These are phyloP conservation scores for Capsella rubella DNA, from an alignment of 441 rosid genomes.

Conservation along the genomic window DNA sequence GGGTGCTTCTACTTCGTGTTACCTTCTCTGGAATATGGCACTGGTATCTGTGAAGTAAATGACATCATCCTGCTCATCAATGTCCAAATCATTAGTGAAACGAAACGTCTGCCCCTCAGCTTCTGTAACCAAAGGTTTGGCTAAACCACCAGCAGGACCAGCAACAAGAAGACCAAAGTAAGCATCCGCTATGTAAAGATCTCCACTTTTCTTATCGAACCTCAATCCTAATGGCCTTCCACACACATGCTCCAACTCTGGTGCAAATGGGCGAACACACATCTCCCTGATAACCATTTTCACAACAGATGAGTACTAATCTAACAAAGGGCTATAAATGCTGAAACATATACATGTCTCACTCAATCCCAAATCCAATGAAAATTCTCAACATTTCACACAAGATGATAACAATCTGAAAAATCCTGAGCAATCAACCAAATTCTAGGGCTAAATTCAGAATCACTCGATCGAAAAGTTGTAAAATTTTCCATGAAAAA, in stretches of 20 bases:
- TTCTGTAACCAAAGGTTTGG: conserved; percentile 59
- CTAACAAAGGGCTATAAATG: background rate
- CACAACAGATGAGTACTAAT: conserved; percentile 5
- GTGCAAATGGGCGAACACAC: conserved; percentile 68
- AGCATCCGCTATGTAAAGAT: conserved; percentile 81
- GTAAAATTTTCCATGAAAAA: background rate
- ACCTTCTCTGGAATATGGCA: conserved; percentile 70
- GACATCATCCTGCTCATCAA: conserved; percentile 61
- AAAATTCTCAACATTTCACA: background rate
- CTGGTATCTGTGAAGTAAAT: conserved; percentile 83
- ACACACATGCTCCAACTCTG: conserved; percentile 78
- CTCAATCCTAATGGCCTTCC: conserved; percentile 78
- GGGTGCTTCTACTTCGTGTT: background rate
- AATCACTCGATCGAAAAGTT: background rate
- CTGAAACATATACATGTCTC: background rate
- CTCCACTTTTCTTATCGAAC: conserved; percentile 65
- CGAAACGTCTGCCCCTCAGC: conserved; percentile 59
- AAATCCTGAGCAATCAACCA: too few species aligned
- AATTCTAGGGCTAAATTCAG: too few species aligned
- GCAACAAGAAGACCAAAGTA: conserved; percentile 70
- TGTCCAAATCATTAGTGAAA: conserved; percentile 78
- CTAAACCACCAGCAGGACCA: conserved; percentile 73
- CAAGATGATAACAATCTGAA: conserved; percentile 6
- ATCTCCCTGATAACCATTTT: conserved; percentile 49
- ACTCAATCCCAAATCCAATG: background rate